These are phyloP conservation scores for Kodamaea ohmeri DNA, from an alignment of 1,139 yeast species.

Conservation along the genomic window DNA sequence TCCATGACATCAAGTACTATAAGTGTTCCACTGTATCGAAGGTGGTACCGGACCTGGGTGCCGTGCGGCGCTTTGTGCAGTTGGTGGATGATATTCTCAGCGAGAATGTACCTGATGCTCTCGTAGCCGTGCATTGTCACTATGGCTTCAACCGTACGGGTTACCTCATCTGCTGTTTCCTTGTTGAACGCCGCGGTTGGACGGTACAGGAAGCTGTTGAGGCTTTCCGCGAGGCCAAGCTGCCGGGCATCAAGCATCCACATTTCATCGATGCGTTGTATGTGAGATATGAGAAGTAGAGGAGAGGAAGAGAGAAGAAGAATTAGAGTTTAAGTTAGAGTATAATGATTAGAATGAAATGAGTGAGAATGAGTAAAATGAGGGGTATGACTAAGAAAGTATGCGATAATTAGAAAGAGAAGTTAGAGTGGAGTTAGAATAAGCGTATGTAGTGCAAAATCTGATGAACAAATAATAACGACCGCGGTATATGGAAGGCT, in stretches of 20 bases:
- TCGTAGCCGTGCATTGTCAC: constrained; percentile 73
- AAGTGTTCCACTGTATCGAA: constrained; percentile 79
- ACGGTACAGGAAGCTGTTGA: constrained; percentile 61
- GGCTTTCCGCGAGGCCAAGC: constrained; percentile 56
- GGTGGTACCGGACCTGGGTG: constrained; percentile 65
- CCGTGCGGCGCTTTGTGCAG: constrained; percentile 55
- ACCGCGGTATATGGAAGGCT: no score
- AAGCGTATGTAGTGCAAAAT: no score
- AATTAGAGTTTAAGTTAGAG: no score
- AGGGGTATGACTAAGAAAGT: no score
- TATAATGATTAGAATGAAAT: no score
- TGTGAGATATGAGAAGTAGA: constrained; percentile 50
- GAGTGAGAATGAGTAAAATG: no score
- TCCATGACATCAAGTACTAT: constrained; percentile 53
- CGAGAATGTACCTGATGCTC: constrained; percentile 26
- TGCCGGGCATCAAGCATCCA: constrained; percentile 76
- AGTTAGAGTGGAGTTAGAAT: no score
- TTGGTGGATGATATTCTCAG: constrained; percentile 51
- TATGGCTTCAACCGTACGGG: constrained; percentile 84
- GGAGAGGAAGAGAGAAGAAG: neutral
- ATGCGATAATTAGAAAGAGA: no score
- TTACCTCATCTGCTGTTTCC: constrained; percentile 65
- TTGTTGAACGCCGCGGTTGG: constrained; percentile 61
- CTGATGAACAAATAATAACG: no score
- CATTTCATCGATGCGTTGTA: constrained; percentile 75